Base-by-base conservation (phyloP, 441 rosid genomes). In the Gossypium gossypioides region DNA sequence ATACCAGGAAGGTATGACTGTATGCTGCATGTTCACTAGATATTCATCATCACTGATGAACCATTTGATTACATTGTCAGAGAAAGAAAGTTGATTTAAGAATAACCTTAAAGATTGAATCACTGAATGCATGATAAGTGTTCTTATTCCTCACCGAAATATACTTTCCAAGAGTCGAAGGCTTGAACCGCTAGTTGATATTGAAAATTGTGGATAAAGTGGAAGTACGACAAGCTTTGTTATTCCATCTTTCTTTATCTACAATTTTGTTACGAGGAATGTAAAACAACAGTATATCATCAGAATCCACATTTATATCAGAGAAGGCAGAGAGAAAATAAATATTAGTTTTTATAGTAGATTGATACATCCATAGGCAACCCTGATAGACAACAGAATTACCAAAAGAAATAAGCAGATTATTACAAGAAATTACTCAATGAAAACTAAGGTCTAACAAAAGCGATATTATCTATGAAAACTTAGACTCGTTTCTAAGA, bases 181-280 rank as follows among this genome's bases (percentile, higher is more conserved):
- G 81, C 99, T 94, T 79, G 99, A 94, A 68, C 99, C 99, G 65
- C 99, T 92, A 50, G 99, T 94, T 52, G 99, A 94, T 85, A 94
- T 94, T 3, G 99, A 94, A 83, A 94, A 94, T 72, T 94, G 97
- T 46, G 99, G 99, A 84, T 94, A 94, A 77, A 94, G 96, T 19
- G 99, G 99, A 78, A 94, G 96, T 75, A 94, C 97, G 70, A 90
- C 99, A 63, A 94, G 96, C 83, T 89, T 92, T 79, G 91, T 78
- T 75, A 94, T 88, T 69, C 91, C 86, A 83, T 94, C 99, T 78
- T 78, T 85, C 74, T 92, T 94, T 75, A 94, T 94, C 94, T 89
- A 80, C 72, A 65, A 60, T 73, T 19, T 16, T 42, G 24, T 46
- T 29, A 19, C 1, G 24, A 24, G 61, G 42, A 27, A 25, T 9